Base-by-base conservation (phyloP, 495 filamentous ascomycete species). In the Aspergillus wentii region DNA sequence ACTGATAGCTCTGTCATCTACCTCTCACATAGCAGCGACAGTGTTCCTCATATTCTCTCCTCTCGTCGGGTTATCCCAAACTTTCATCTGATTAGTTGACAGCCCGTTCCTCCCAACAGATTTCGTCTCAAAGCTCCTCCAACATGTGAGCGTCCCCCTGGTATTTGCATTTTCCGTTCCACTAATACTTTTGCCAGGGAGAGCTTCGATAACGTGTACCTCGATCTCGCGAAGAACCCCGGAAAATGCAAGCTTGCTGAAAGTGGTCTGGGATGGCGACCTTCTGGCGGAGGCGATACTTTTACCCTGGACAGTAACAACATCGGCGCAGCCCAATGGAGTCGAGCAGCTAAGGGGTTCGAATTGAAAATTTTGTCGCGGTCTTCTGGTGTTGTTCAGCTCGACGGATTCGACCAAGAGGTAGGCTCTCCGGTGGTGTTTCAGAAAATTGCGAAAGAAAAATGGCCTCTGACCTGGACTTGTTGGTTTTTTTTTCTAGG, bases 201-300 rank as follows among this genome's bases (percentile, higher is more conserved):
- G 78, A 88, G 79, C 57, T 99, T 99, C 56, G 89, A 97, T 53
- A 86, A 85, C 56, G 95, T 96, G 67, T 85, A 92, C 62, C 77
- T 99, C 41, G 90, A 99, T 61, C 72, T 99, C 18, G 95, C 89
- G 32, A 88, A 86, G 56, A 82, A 88, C 52, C 72, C 79, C 10
- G 94, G 94, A 43, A 91, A 86, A 72, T 95, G 88, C 69, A 81
- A 91, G 52, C 86, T 99, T 48, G 89, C 88, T 28, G 91, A 95
- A 44, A 86, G 77, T 35, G 94, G 94, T 31, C 70, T 95, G 46
- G 94, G 90, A 31, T 99, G 94, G 94, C 92, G 89, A 59, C 88
- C 91, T 11, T 76, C 82, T 3, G 79, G 76, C 14, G 86, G 86
- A 48, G 86, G 88, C 52, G 90, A 96, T 28, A 88, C 88, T 39